Conservation (phyloP, 352 stramenopile species). For the Phytophthora pinifolia region DNA sequence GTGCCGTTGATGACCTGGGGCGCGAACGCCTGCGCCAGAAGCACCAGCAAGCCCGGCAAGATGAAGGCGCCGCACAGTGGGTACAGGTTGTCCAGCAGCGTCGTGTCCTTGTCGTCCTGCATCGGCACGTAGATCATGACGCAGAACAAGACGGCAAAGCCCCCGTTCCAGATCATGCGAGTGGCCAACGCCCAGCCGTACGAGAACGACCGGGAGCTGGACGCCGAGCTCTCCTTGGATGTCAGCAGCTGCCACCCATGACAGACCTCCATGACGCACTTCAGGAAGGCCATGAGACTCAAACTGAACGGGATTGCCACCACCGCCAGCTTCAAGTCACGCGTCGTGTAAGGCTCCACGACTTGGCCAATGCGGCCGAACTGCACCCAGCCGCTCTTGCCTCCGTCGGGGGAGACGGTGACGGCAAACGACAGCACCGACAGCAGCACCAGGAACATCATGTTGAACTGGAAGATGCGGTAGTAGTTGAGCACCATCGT, state of each 20-base stretch:
- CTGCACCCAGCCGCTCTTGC: conserved; percentile 53
- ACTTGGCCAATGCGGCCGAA: conserved; percentile 59
- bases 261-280: conserved; percentile 63
- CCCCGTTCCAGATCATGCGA: conserved; percentile 62
- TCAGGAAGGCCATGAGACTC: conserved; percentile 49
- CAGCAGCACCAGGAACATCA: conserved; percentile 67
- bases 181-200: conserved; percentile 54
- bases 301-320: conserved; percentile 55
- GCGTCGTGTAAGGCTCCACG: conserved; percentile 48
- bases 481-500: conserved; percentile 80
- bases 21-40: conserved; percentile 53
- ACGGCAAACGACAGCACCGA: conserved; percentile 56
- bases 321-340: conserved; percentile 55
- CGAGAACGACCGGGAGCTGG: conserved; percentile 58
- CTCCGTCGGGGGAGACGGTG: conserved; percentile 58
- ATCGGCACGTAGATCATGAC: conserved; percentile 66
- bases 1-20: conserved; percentile 53
- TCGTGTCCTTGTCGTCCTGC: conserved; percentile 45
- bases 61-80: conserved; percentile 47
- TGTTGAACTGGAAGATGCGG: conserved; percentile 84
- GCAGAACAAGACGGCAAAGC: conserved; percentile 55
- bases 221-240: conserved; percentile 44
- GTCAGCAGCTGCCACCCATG: conserved; percentile 68
- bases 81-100: conserved; percentile 46
- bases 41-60: conserved; percentile 45